Evolutionary conservation across 2,329 filamentous ascomycete species (phyloP).

Genomic region (Neonectria punicea): DNA sequence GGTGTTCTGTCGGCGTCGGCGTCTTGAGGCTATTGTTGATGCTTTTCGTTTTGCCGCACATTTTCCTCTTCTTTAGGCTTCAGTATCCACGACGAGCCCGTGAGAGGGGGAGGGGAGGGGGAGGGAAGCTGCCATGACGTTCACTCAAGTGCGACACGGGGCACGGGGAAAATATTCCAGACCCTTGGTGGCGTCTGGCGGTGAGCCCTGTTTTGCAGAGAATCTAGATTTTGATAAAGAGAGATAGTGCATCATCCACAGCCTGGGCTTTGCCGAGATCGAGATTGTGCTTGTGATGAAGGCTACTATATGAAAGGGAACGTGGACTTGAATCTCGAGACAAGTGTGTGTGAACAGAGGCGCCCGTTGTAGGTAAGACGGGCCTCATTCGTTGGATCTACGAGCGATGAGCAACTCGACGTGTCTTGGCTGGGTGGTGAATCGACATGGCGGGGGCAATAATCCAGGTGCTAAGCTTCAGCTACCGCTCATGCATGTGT

Average conservation of each 20-base stretch:
- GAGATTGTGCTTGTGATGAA: not conserved
- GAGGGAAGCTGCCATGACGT: conserved; percentile 11
- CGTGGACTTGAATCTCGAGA: not conserved
- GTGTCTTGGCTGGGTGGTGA: not conserved
- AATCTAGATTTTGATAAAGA: conserved; percentile 44
- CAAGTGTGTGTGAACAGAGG: not conserved
- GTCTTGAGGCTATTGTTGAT: conserved; percentile 42
- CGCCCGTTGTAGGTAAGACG: not conserved
- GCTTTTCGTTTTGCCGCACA: conserved; percentile 35
- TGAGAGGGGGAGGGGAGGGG: conserved; percentile 3
- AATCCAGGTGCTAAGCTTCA: conserved; percentile 19
- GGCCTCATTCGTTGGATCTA: not conserved
- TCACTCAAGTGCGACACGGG: conserved; percentile 18
- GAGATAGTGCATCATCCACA: conserved; percentile 26
- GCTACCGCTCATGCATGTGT: conserved; percentile 32
- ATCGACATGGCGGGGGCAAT: not conserved
- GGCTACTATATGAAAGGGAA: not conserved
- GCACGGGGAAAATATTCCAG: conserved; percentile 10
- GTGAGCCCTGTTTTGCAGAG: conserved; percentile 31
- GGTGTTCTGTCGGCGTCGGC: conserved; percentile 48
- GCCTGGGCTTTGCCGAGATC: not conserved
- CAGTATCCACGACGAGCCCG: conserved; percentile 21
- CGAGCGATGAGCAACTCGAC: not conserved
- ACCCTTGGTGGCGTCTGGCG: conserved; percentile 16
- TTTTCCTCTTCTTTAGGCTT: conserved; percentile 31